A percentile compares a stretch with the other conserved stretches of the same genome.
These are phyloP conservation scores for Stevia rebaudiana DNA, from an alignment of 140 eudicot species.

Conservation along the genomic window DNA sequence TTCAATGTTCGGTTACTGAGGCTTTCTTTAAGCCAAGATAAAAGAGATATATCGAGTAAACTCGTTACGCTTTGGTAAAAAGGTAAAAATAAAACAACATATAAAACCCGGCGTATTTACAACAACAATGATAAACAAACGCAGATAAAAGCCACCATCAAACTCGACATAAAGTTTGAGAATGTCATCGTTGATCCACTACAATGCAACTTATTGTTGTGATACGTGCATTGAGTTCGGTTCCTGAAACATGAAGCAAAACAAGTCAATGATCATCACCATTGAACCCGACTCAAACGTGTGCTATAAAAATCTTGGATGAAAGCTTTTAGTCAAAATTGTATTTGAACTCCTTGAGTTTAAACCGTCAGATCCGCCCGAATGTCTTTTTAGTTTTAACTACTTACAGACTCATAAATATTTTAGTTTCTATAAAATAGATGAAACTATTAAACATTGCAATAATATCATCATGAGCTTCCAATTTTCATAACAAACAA, in stretches of 20 bases:
- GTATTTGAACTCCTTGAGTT: too few relatives aligned
- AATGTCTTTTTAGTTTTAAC: too few relatives aligned
- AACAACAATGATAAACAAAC: not conserved
- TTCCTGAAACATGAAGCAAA: slow-evolving; percentile 31
- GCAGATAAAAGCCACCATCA: slow-evolving; percentile 17
- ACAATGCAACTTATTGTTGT: slow-evolving; percentile 53
- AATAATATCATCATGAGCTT: not conserved
- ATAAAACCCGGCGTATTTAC: not conserved
- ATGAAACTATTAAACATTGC: too few relatives aligned
- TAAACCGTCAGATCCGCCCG: too few relatives aligned
- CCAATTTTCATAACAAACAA: not conserved
- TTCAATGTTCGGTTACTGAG: too few relatives aligned
- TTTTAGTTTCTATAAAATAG: too few relatives aligned
- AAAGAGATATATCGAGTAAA: too few relatives aligned
- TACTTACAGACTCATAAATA: too few relatives aligned
- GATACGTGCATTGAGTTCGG: slow-evolving; percentile 58
- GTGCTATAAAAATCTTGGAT: not conserved
- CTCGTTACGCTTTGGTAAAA: too few relatives aligned
- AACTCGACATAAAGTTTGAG: slow-evolving; percentile 16
- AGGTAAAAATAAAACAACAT: not conserved
- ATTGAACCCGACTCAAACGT: not conserved
- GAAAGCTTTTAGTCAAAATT: not conserved
- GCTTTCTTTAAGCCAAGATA: too few relatives aligned
- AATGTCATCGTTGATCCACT: slow-evolving; percentile 38
- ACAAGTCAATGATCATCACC: not conserved